Conservation (phyloP, 176 grass and related monocot genomes). For the Aegilops umbellulata region DNA sequence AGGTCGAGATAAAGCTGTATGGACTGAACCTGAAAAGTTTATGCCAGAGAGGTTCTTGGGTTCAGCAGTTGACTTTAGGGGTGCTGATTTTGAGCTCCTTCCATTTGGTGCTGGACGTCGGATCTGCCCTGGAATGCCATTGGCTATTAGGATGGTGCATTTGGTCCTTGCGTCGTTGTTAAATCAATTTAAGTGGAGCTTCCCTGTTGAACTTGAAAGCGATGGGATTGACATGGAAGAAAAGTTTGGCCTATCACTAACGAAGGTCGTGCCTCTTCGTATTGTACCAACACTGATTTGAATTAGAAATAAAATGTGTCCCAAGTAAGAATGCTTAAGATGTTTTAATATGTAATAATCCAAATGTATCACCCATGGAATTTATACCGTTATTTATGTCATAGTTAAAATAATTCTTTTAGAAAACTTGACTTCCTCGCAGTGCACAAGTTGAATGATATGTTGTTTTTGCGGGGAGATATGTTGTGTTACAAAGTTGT, state of each 20-base stretch:
- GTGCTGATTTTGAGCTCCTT: slow-evolving; percentile 36
- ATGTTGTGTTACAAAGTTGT: too few species aligned
- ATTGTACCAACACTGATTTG: slow-evolving; percentile 23
- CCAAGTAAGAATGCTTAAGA: too few species aligned
- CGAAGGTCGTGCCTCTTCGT: slow-evolving; percentile 23
- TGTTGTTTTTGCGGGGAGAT: too few species aligned
- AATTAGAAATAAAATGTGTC: not conserved
- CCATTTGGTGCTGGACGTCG: slow-evolving; percentile 42
- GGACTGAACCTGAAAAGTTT: slow-evolving; percentile 30
- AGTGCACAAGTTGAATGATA: too few species aligned
- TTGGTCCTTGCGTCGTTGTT: slow-evolving; percentile 35
- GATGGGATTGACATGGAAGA: slow-evolving; percentile 42
- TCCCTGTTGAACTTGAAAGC: not conserved
- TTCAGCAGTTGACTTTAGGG: not conserved
- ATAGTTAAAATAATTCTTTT: too few species aligned
- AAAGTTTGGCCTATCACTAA: slow-evolving; percentile 30
- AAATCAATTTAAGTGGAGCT: slow-evolving; percentile 22
- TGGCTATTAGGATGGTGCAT: slow-evolving; percentile 41
- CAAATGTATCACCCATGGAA: too few species aligned
- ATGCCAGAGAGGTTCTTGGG: slow-evolving; percentile 38
- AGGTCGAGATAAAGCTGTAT: slow-evolving; percentile 1
- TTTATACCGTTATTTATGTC: too few species aligned
- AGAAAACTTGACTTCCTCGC: too few species aligned
- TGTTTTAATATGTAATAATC: too few species aligned
- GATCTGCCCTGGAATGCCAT: slow-evolving; percentile 43